Evolutionary conservation across 176 grass and related monocot genomes (phyloP).

Genomic region (Panicum miliaceum): DNA sequence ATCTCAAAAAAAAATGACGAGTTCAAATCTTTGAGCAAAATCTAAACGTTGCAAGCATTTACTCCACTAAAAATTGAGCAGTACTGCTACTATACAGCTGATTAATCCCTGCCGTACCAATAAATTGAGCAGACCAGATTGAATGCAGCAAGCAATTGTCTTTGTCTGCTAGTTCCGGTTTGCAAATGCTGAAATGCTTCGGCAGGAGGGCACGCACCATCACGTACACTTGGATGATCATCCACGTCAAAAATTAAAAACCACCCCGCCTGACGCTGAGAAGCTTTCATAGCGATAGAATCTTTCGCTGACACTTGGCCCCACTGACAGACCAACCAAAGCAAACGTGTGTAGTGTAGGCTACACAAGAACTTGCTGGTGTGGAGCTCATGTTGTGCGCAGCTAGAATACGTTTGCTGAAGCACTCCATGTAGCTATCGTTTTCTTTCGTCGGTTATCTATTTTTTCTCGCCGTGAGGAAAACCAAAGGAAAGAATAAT

Average conservation of each 20-base stretch:
- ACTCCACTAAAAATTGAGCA: neutral
- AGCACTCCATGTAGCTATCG: no score
- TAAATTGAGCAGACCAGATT: neutral
- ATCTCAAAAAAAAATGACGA: no score
- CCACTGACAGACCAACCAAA: neutral
- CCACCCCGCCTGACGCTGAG: neutral
- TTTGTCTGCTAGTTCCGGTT: slow-evolving; percentile 1
- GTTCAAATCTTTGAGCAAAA: neutral
- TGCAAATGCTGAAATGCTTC: neutral
- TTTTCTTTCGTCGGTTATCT: no score
- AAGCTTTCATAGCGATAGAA: neutral
- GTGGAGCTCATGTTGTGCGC: no score
- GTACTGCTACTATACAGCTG: neutral
- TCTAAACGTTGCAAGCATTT: neutral
- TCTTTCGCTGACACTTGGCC: neutral
- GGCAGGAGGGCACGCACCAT: neutral
- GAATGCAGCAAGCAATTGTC: slow-evolving; percentile 9
- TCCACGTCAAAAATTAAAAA: neutral
- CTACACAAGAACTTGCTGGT: neutral
- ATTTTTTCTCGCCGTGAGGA: no score
- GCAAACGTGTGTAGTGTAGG: neutral
- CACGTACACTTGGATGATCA: neutral
- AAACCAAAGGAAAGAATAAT: no score
- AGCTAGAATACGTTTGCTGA: no score
- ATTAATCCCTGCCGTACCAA: neutral